phyloP scores from a whole-genome alignment of 305 asterid genomes.

The Solanum aculeatissimum region DNA sequence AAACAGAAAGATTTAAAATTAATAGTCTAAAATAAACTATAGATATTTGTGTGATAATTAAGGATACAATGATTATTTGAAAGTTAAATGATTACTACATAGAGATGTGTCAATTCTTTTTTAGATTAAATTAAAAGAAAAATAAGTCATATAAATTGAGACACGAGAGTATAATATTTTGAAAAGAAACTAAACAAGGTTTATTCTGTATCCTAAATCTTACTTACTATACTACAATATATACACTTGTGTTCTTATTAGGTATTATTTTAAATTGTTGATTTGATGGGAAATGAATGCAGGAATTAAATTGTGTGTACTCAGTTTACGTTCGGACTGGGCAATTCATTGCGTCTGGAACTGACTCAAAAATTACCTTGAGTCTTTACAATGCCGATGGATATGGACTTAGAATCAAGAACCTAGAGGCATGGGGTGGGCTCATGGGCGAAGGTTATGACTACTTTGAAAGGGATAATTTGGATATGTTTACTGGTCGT shows the following conservation, averaged over 20 bases:
- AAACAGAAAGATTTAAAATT: no score
- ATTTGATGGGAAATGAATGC: neutral
- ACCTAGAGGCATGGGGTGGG: slow-evolving; percentile 71
- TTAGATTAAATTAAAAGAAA: no score
- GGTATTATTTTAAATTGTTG: neutral
- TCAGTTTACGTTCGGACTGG: slow-evolving; percentile 56
- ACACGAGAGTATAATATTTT: no score
- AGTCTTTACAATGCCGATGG: slow-evolving; percentile 38
- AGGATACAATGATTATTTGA: no score
- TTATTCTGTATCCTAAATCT: no score
- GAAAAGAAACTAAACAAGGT: neutral
- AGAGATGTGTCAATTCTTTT: no score
- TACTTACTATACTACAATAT: neutral
- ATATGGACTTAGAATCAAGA: slow-evolving; percentile 39
- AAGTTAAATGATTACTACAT: no score
- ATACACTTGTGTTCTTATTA: neutral
- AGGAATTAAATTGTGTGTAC: slow-evolving; percentile 66
- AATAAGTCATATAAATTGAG: no score
- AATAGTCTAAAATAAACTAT: no score
- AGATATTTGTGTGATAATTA: no score
- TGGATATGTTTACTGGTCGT: slow-evolving; percentile 70
- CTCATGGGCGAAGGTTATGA: slow-evolving; percentile 50
- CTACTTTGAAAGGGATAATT: slow-evolving; percentile 61
- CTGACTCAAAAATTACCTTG: slow-evolving; percentile 50
- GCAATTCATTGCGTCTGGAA: slow-evolving; percentile 42